Evolutionary conservation across 2,329 filamentous ascomycete genomes (phyloP).

Genomic region (Sarocladium strictum): DNA sequence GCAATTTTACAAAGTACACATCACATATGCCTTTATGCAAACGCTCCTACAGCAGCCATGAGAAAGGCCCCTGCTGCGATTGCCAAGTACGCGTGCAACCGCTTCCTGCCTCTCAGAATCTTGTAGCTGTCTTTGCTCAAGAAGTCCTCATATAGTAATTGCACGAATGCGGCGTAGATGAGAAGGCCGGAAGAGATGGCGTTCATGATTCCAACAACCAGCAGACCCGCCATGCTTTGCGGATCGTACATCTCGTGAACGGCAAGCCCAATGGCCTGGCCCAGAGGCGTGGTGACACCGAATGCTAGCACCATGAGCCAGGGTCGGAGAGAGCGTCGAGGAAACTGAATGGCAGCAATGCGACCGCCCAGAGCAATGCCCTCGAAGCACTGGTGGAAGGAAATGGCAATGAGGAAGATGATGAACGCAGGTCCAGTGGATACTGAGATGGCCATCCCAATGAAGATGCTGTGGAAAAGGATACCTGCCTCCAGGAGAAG

Average conservation of each 20-base stretch:
- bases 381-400: slow-evolving; percentile 85
- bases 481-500: slow-evolving; percentile 77
- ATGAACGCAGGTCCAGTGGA: slow-evolving; percentile 74
- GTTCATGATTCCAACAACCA: slow-evolving; percentile 85
- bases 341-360: slow-evolving; percentile 78
- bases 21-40: slow-evolving; percentile 43
- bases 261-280: slow-evolving; percentile 74
- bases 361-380: slow-evolving; percentile 79
- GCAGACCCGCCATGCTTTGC: slow-evolving; percentile 64
- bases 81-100: slow-evolving; percentile 56
- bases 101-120: slow-evolving; percentile 53
- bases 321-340: slow-evolving; percentile 65
- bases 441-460: slow-evolving; percentile 80
- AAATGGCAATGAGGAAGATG: slow-evolving; percentile 73
- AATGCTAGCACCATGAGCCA: slow-evolving; percentile 80
- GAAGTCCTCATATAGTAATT: slow-evolving; percentile 81
- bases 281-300: slow-evolving; percentile 71
- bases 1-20: background rate
- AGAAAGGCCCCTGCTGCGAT: slow-evolving; percentile 59
- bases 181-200: slow-evolving; percentile 75
- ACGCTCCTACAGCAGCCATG: slow-evolving; percentile 69
- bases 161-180: slow-evolving; percentile 76
- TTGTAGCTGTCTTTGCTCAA: slow-evolving; percentile 69
- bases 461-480: slow-evolving; percentile 79
- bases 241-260: slow-evolving; percentile 79